These are phyloP conservation scores for Crithidia fasciculata DNA, from an alignment of 208 protist species.

Conservation along the genomic window DNA sequence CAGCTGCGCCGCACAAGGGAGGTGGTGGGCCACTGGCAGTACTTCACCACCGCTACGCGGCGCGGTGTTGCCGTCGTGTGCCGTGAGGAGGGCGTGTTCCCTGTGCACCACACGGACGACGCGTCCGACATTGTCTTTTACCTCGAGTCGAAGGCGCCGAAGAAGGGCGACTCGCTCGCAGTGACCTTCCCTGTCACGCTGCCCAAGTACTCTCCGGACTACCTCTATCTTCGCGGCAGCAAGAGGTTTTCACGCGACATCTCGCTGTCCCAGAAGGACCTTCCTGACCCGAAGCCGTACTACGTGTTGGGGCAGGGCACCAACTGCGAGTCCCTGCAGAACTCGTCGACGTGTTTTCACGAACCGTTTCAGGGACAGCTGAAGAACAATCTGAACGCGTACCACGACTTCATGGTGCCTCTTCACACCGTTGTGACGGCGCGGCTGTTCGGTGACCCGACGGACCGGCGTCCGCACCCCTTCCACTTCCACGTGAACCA, in stretches of 20 bases:
- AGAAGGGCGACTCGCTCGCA: background rate
- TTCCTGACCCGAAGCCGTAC: conserved; percentile 44
- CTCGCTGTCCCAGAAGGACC: conserved; percentile 66
- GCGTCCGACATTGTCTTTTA: conserved; percentile 59
- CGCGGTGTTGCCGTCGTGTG: conserved; percentile 63
- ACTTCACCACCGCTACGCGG: conserved; percentile 84
- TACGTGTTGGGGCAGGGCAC: conserved; percentile 78
- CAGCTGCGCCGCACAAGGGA: conserved; percentile 51
- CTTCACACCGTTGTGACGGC: conserved; percentile 64
- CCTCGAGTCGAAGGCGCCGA: conserved; percentile 31
- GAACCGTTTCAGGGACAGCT: conserved; percentile 69
- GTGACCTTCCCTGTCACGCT: conserved; percentile 52
- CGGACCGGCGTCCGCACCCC: conserved; percentile 73
- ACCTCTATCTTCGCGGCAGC: conserved; percentile 40
- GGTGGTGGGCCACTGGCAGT: conserved; percentile 57
- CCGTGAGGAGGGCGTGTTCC: conserved; percentile 42
- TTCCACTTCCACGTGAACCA: conserved; percentile 90
- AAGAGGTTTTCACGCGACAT: conserved; percentile 47
- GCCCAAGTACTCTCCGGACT: conserved; percentile 49
- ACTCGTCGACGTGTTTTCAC: conserved; percentile 67
- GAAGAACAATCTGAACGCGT: conserved; percentile 30
- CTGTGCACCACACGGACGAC: conserved; percentile 46
- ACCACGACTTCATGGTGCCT: conserved; percentile 77
- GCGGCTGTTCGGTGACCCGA: conserved; percentile 74
- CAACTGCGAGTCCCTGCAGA: conserved; percentile 63